A percentile compares a stretch with the other conserved stretches of the same genome.
phyloP scores from a whole-genome alignment of 1,139 yeast species.

The Hyphopichia wangnamkhiaoensis region DNA sequence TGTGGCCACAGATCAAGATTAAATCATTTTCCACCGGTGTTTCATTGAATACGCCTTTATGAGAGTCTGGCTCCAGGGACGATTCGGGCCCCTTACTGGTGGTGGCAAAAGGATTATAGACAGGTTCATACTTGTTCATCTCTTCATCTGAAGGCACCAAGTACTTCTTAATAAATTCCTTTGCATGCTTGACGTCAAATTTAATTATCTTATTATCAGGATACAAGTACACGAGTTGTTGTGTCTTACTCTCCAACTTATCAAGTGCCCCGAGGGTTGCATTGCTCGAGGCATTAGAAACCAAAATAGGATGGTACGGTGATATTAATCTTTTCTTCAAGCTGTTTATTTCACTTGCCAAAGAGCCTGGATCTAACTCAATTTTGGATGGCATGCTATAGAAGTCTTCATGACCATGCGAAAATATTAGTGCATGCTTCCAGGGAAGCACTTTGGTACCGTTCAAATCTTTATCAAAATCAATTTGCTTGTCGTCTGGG shows the following conservation, averaged over 20 bases:
- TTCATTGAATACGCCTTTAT: slow-evolving; percentile 20
- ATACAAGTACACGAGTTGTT: slow-evolving; percentile 43
- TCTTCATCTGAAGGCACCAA: slow-evolving; percentile 31
- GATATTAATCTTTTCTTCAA: slow-evolving; percentile 32
- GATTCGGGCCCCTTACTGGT: no score
- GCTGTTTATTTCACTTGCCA: slow-evolving; percentile 34
- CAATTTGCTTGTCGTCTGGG: slow-evolving; percentile 44
- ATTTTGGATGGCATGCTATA: slow-evolving; percentile 59
- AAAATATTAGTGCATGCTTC: slow-evolving; percentile 58
- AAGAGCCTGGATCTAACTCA: slow-evolving; percentile 47
- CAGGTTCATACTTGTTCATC: slow-evolving; percentile 10
- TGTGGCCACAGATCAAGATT: slow-evolving; percentile 67
- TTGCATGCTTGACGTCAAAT: slow-evolving; percentile 30
- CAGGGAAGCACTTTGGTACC: slow-evolving; percentile 53
- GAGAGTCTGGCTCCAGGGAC: no score
- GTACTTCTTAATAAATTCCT: slow-evolving; percentile 44
- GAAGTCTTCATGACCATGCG: slow-evolving; percentile 33
- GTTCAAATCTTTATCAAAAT: slow-evolving; percentile 36
- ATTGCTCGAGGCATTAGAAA: slow-evolving; percentile 37
- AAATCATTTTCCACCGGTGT: slow-evolving; percentile 21
- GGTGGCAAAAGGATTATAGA: slow-evolving; percentile 36
- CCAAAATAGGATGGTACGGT: slow-evolving; percentile 51
- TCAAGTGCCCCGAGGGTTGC: slow-evolving; percentile 5
- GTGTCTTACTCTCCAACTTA: no score
- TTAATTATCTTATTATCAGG: slow-evolving; percentile 54